These are phyloP conservation scores for Pichia sp. DNA, from an alignment of 1,139 yeast genomes.

Conservation along the genomic window DNA sequence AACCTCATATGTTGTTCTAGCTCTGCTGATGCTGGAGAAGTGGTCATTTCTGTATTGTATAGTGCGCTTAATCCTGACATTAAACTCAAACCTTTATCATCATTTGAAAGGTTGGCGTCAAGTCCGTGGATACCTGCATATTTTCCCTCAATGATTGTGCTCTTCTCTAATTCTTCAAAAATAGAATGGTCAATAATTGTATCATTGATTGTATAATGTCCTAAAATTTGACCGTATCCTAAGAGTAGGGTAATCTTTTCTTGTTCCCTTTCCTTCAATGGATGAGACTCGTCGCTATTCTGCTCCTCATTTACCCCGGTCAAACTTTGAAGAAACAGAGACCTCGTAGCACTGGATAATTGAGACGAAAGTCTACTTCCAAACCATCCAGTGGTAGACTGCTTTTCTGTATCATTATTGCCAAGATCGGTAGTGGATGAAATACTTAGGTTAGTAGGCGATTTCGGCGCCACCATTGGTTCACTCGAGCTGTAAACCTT, in stretches of 20 bases:
- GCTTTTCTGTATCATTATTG: constrained; percentile 22
- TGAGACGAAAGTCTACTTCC: constrained; percentile 37
- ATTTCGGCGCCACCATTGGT: neutral
- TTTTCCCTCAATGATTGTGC: constrained; percentile 51
- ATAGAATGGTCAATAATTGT: constrained; percentile 36
- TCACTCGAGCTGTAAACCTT: neutral
- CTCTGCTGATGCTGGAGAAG: constrained; percentile 13
- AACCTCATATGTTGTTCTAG: constrained; percentile 27
- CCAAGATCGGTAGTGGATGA: constrained; percentile 3
- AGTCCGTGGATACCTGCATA: constrained; percentile 54
- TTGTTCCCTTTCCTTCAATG: constrained; percentile 26
- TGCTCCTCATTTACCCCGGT: constrained; percentile 15
- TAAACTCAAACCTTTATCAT: constrained; percentile 16
- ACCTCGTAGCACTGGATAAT: constrained; percentile 34
- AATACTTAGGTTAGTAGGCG: neutral
- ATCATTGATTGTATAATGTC: constrained; percentile 61
- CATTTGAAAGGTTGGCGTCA: constrained; percentile 22
- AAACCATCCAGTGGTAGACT: constrained; percentile 30
- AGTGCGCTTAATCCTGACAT: constrained; percentile 25
- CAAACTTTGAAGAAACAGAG: constrained; percentile 30
- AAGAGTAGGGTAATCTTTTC: constrained; percentile 41
- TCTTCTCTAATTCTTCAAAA: constrained; percentile 37
- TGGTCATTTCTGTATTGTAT: constrained; percentile 21
- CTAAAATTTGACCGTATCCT: constrained; percentile 73
- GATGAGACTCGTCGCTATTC: constrained; percentile 1